Conservation (phyloP, 306 rosid species). For the Luffa acutangula region DNA sequence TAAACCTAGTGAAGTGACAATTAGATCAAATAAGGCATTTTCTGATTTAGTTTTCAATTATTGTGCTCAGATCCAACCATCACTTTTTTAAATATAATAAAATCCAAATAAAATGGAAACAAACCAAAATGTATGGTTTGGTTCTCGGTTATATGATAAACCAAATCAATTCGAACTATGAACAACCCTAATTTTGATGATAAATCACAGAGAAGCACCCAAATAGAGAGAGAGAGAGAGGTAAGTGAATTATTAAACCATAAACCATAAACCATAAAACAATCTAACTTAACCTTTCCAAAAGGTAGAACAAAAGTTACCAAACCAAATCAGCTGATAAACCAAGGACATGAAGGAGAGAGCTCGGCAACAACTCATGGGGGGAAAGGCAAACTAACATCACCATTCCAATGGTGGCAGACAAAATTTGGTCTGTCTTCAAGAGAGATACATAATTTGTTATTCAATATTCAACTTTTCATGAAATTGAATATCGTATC, state of each 20-base stretch:
- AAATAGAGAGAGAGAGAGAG: background rate
- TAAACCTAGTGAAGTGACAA: background rate
- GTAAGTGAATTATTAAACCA: background rate
- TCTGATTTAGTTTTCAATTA: background rate
- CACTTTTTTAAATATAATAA: background rate
- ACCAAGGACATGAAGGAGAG: background rate
- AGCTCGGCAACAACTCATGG: background rate
- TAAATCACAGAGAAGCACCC: background rate
- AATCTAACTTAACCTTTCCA: background rate
- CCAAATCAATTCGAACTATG: background rate
- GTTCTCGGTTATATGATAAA: background rate
- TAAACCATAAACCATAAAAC: background rate
- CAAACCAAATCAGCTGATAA: background rate
- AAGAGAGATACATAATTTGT: background rate
- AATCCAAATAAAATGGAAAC: background rate
- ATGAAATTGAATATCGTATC: background rate
- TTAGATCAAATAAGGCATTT: background rate
- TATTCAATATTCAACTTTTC: background rate
- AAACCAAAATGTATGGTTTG: background rate
- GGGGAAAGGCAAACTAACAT: background rate
- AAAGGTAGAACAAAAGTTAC: background rate
- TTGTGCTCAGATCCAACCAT: background rate
- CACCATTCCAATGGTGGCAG: background rate
- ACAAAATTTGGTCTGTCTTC: background rate
- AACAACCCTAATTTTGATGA: background rate